Base-by-base conservation (phyloP, 176 grass and related monocot species). In the Luzula sylvatica region DNA sequence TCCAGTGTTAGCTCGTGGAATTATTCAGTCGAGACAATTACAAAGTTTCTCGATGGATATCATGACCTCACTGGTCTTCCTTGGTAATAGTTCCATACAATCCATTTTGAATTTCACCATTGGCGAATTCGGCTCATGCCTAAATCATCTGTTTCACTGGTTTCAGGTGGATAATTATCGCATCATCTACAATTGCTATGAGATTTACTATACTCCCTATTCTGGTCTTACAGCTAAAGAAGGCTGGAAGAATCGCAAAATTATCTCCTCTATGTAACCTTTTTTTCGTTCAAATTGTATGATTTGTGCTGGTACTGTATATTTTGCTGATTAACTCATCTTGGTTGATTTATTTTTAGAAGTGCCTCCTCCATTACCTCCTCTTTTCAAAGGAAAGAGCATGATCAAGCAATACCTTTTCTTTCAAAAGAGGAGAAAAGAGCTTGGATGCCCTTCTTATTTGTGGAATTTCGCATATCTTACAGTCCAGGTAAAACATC, bases 391-490 rank as follows among this genome's bases (percentile, higher is more conserved):
- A 61, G 90, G 77, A 76, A 79, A 46, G 67, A 88, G 71, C 23
- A 71, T 61, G 2, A 23, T 48, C 42, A 78, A 82, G 38, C 71
- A 95, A 51, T 95, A 72, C 41, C 8, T 73, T 26, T 28, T 86
- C 7, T 88, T 86, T 43, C 69, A 20, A 42, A 66, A 78, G 83
- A 86, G 76, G 85, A 95, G 38, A 48, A 72, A 62, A 67, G 80
- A 86, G 30, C 84, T 95, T 53, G 74, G 74, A 17, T 85, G 89
- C 20, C 89, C 89, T 26, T 82, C 89, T n/a, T 85, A 59, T 58
- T 53, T 88, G 50, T 95, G 89, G 89, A 88, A 95, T 48, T 82
- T 88, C n/a, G 58, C 74, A 26, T 88, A 81, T 67, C 26, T 85
- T 20, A 50, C 50, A 3, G 80, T 88, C 27, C 89, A 95, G 89